A percentile compares a stretch with the other conserved stretches of the same genome.
phyloP scores from a whole-genome alignment of 805 yeast species.

The Millerago galiae region DNA sequence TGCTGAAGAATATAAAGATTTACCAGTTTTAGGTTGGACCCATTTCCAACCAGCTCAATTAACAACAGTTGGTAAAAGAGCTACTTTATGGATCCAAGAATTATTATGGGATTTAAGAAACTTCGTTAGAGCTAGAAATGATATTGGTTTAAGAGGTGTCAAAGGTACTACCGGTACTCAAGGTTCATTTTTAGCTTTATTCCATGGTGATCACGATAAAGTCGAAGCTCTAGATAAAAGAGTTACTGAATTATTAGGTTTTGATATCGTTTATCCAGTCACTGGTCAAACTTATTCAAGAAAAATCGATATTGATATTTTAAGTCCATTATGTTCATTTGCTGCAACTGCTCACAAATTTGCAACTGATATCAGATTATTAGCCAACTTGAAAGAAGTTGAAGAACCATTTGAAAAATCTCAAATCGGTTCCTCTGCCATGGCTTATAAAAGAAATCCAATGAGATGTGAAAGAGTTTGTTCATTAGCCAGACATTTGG shows the following conservation, averaged over 20 bases:
- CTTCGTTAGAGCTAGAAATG: slow-evolving; percentile 92
- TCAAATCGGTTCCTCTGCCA: slow-evolving; percentile 97
- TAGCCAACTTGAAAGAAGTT: slow-evolving; percentile 94
- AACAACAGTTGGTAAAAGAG: slow-evolving; percentile 97
- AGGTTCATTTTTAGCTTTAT: slow-evolving; percentile 89
- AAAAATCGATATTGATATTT: slow-evolving; percentile 91
- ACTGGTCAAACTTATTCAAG: slow-evolving; percentile 99
- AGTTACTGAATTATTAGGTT: slow-evolving; percentile 89
- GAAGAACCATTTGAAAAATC: slow-evolving; percentile 98
- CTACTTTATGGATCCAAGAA: slow-evolving; percentile 96
- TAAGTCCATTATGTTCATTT: slow-evolving; percentile 87
- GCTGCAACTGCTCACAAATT: slow-evolving; percentile 97
- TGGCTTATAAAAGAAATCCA: slow-evolving; percentile 99
- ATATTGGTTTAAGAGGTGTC: slow-evolving; percentile 93
- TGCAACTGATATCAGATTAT: slow-evolving; percentile 93
- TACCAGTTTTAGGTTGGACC: slow-evolving; percentile 98
- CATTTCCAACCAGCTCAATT: slow-evolving; percentile 99
- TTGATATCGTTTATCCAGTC: slow-evolving; percentile 91
- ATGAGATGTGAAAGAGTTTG: slow-evolving; percentile 99
- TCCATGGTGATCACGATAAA: slow-evolving; percentile 95
- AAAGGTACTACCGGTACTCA: slow-evolving; percentile 99
- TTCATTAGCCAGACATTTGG: slow-evolving; percentile 94
- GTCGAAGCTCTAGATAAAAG: slow-evolving; percentile 89
- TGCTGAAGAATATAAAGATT: slow-evolving; percentile 86
- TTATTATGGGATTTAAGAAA: slow-evolving; percentile 96